Base-by-base conservation (phyloP, 495 filamentous ascomycete species). In the Aspergillus leporis region DNA sequence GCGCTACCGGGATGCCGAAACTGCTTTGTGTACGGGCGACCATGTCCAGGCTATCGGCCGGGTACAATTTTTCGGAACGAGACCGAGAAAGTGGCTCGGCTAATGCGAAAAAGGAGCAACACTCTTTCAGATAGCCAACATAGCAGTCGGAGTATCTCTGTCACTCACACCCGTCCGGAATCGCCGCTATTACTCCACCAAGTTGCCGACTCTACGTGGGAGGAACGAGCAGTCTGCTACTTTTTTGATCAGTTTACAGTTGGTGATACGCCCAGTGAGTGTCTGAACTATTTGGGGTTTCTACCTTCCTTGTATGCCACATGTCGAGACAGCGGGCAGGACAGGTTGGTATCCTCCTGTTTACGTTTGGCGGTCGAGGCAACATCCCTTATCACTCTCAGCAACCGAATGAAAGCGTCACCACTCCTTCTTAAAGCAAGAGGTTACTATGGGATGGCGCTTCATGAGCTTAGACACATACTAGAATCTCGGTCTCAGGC, bases 161-260 rank as follows among this genome's bases (percentile, higher is more conserved):
- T 18, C 49, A 48, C 51, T 43, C 38, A 40, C 40, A 48, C 25
- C 16, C 34, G 13, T 6, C 55, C 40, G 5, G 21, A n/a, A 10
- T 51, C 53, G 5, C 21, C 61, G 18, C 51, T 72, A 18, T 61
- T 62, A 0, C 34, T 69, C 8, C 61, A 67, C 40, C 60, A 58
- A 14, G 53, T 74, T 2, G 61, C 66, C 1, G 75, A 77, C 61
- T 56, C 73, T 9, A 72, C 65, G 0, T 75, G 74, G 73, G 70
- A 77, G 41, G 65, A 79, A 46, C 71, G 74, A 8, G 75, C 77
- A 4, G 21, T 75, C 2, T 78, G 75, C 58, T 78, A 72, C 50
- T 79, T 79, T 56, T 78, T 79, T 43, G 74, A 77, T 23, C 77
- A 79, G 53, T 79, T 70, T 50, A 76, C 72, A 0, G 63, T 69